Evolutionary conservation across 768 basidiomycete genomes (phyloP), one percentile per base, ranked within the genome.

Genomic region (Dentipellis sp.): DNA sequence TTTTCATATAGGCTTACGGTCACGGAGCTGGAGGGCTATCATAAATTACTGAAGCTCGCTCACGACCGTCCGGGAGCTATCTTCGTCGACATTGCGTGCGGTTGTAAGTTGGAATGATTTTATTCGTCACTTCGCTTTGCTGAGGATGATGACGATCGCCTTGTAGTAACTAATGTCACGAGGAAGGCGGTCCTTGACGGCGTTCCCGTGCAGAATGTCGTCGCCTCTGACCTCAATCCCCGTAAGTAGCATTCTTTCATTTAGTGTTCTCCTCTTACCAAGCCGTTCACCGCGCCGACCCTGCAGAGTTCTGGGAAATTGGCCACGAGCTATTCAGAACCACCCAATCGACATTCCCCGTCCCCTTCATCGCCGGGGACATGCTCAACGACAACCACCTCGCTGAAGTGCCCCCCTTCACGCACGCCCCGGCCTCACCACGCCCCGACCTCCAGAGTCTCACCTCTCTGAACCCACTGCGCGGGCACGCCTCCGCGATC

Each of bases 251-350:
- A 14, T 16, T 19, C 42, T 19, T 16, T 2, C 38, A 16, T 16
- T 2, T n/a, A 16, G 6, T 29, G 29, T 29, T n/a, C 34, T 19
- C 1, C 34, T 19, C 1, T 19, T 14, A 45, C 19, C 7, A 16
- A n/a, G 9, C 14, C 14, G n/a, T 3, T 17, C 10, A 16, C 42
- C 7, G 8, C 7, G 14, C 16, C 12, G 2, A 19, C 11, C 54
- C 82, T 82, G 68, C 10, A 84, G 82, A 82, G 71, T 78, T 4
- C 70, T 77, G 4, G 42, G 14, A 11, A 8, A 8, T 45, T 14
- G 83, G 84, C 1, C 82, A 85, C 58, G 69, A 78, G 50, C 71
- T 86, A 11, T 86, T 84, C 69, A 72, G 68, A 48, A 73, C 78
- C 1, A 79, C 71, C 0, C 74, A 77, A 0, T 66, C 74, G 36